Evolutionary conservation across 2,329 filamentous ascomycete species (phyloP), one percentile per base, ranked within the genome.

Genomic region (Cladosporium sp.): DNA sequence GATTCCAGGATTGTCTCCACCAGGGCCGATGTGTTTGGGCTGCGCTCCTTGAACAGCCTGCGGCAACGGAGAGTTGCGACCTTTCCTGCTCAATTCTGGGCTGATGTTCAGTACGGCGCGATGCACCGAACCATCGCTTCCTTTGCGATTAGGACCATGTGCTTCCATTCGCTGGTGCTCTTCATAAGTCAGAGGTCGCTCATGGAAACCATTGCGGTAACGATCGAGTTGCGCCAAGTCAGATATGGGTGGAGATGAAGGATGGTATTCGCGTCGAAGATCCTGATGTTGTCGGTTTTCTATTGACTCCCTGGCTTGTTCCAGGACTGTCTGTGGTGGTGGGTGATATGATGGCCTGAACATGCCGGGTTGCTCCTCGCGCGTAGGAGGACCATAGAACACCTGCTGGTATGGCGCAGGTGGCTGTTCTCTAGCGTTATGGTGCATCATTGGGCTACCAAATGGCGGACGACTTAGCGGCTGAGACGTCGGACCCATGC

Each of bases 11-110:
- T 71, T 69, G 72, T 96, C 92, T 15, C 88, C 89, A 14, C 86
- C 85, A 5, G 91, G 90, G 3, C 89, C 90, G 55, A 89, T 83
- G 39, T 89, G 84, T 66, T 92, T 89, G 15, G 88, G 85, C 72
- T 96, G 92, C 1, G 90, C 92, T 20, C 93, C 93, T 70, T 97
- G 92, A 0, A 97, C 92, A 20, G 93, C 92, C 73, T 97, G 93
- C 1, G 93, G 93, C 15, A 97, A 78, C 1, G 93, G 93, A 8
- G 93, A 97, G 39, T 91, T 82, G 51, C 92, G 87, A 1, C 92
- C 92, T 55, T 90, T 86, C 69, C 91, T 92, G 60, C 88, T 87
- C 59, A 90, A 87, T 66, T 95, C 90, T 14, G 80, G 75, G 43
- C 83, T 81, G 11, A 96, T 82, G 3, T 85, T 87, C n/a, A 96